Evolutionary conservation across 2,329 filamentous ascomycete species (phyloP).

Genomic region (Fusarium sp.): DNA sequence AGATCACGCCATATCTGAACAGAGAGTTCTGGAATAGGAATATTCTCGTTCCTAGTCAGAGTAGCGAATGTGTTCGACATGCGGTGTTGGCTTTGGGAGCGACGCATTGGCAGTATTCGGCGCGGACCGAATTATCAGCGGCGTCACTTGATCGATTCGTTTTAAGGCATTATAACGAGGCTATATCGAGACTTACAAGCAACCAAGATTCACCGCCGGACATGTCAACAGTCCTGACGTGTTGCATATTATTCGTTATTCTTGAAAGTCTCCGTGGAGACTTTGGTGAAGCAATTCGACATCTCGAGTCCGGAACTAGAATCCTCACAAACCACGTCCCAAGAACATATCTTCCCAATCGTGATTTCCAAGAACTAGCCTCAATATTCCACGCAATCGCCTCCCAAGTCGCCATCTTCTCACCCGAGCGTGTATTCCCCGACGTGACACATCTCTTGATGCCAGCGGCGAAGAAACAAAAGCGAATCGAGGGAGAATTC

Average conservation of each 20-base stretch:
- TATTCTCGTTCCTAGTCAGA: neutral
- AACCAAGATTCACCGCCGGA: neutral
- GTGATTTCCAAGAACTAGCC: neutral
- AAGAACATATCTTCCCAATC: neutral
- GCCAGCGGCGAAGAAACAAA: neutral
- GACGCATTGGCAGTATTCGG: neutral
- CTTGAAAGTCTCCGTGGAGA: constrained; percentile 4
- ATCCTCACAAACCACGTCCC: neutral
- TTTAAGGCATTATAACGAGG: constrained; percentile 1
- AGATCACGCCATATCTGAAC: neutral
- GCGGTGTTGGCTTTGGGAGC: neutral
- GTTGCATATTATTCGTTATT: constrained; percentile 2
- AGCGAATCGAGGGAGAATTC: neutral
- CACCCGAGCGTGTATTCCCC: neutral
- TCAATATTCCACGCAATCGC: constrained; percentile 1
- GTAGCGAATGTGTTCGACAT: neutral
- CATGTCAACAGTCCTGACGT: neutral
- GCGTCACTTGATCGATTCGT: neutral
- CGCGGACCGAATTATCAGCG: rapidly evolving
- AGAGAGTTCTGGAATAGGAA: neutral
- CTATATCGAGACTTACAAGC: neutral
- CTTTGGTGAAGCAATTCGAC: constrained; percentile 3
- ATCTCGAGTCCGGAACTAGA: constrained; percentile 1
- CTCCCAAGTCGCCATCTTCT: constrained; percentile 4
- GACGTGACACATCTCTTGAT: neutral